Conservation (phyloP, 768 basidiomycete species). For the Naganishia friedmannii region DNA sequence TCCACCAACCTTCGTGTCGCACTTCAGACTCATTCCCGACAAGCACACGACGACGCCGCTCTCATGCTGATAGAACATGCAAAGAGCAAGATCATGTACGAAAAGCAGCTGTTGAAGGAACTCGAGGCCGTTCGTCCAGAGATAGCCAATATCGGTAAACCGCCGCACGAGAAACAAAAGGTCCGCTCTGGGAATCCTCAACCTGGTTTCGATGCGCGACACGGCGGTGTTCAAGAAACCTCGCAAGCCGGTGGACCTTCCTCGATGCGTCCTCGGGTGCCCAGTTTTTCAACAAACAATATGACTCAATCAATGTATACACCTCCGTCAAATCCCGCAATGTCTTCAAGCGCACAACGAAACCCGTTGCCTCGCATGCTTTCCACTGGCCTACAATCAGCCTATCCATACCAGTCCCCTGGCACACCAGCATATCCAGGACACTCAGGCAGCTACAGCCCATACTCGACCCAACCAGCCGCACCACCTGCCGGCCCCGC, state of each 20-base stretch:
- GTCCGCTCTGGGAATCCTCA: constrained; percentile 29
- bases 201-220: constrained; percentile 42
- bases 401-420: constrained; percentile 16
- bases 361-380: constrained; percentile 11
- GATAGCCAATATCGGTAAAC: constrained; percentile 55
- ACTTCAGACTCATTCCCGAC: constrained; percentile 74
- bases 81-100: constrained; percentile 85
- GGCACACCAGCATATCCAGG: constrained; percentile 9
- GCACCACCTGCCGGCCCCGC: not conserved
- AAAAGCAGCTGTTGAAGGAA: constrained; percentile 80
- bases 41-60: constrained; percentile 87
- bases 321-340: constrained; percentile 44
- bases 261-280: constrained; percentile 22
- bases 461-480: not conserved
- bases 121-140: constrained; percentile 79
- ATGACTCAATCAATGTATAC: constrained; percentile 80
- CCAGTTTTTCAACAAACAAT: constrained; percentile 67
- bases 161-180: constrained; percentile 12
- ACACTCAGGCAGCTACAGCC: not conserved
- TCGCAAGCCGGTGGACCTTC: constrained; percentile 39
- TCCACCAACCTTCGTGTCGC: constrained; percentile 88
- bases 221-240: constrained; percentile 48
- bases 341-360: constrained; percentile 34
- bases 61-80: constrained; percentile 88
- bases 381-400: constrained; percentile 10